Percentiles rank a stretch among this genome's conserved stretches.
phyloP scores from a whole-genome alignment of 441 rosid genomes.

The Populus hybrid region DNA sequence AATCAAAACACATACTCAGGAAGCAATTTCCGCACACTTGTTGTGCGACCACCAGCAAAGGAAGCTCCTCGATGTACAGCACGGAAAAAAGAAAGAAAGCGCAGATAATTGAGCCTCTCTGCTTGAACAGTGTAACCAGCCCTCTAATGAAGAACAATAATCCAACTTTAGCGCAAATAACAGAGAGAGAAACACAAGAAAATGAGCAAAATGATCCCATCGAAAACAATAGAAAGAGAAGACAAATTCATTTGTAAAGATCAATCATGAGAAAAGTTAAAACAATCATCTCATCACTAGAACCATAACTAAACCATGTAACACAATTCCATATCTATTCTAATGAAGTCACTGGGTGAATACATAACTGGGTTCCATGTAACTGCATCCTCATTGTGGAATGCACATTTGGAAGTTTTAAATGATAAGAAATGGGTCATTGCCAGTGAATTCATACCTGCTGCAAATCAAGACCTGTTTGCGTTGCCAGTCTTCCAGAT shows the following conservation, averaged over 20 bases:
- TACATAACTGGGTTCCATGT: not conserved
- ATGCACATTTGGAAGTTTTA: conserved; percentile 7
- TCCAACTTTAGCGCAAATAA: conserved; percentile 10
- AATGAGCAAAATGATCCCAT: not conserved
- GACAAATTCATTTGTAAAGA: not conserved
- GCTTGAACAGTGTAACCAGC: conserved; percentile 97
- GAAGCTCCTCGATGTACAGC: conserved; percentile 97
- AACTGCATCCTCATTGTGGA: not conserved
- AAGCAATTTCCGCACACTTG: conserved; percentile 93
- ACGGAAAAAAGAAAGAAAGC: conserved; percentile 90
- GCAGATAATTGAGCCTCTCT: conserved; percentile 94
- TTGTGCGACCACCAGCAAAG: conserved; percentile 95
- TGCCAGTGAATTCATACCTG: conserved; percentile 47
- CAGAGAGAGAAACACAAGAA: not conserved
- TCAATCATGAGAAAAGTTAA: not conserved
- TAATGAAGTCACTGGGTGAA: not conserved
- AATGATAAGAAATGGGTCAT: conserved; percentile 9
- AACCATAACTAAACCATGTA: not conserved
- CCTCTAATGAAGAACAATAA: conserved; percentile 46
- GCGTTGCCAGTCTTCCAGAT: conserved; percentile 70
- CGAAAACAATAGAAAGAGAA: not conserved
- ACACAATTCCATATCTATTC: not conserved
- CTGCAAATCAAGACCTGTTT: conserved; percentile 87
- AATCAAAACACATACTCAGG: conserved; percentile 70
- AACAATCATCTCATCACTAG: not conserved